Percentiles rank a stretch among this genome's conserved stretches.
Conservation (phyloP, 2,329 filamentous ascomycete genomes). For the Fusarium paranaense region DNA sequence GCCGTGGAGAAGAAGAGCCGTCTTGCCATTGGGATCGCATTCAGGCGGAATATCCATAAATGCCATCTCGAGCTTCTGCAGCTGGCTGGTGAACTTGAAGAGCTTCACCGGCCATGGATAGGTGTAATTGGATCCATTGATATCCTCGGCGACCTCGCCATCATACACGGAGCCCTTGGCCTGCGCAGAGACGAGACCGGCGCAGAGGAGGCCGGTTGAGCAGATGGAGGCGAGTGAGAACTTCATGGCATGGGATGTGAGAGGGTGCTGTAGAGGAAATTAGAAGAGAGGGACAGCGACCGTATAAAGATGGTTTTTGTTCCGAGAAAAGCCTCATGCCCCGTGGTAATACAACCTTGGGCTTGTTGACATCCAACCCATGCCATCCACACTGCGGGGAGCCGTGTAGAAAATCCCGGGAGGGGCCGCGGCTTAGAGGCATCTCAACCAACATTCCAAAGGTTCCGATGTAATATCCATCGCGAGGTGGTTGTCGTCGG, state of each 20-base stretch:
- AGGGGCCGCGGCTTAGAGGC: background rate
- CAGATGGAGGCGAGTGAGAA: constrained; percentile 35
- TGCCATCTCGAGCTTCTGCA: constrained; percentile 63
- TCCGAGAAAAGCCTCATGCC: background rate
- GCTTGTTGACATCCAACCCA: background rate
- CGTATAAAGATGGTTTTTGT: background rate
- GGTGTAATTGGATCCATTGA: constrained; percentile 64
- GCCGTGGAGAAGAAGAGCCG: constrained; percentile 63
- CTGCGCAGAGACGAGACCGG: constrained; percentile 39
- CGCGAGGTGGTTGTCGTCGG: background rate
- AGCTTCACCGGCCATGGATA: constrained; percentile 64
- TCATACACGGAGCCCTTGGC: constrained; percentile 49
- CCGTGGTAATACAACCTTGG: background rate
- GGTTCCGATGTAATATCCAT: background rate
- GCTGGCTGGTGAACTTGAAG: constrained; percentile 61
- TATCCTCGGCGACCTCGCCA: constrained; percentile 53
- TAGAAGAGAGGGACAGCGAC: background rate
- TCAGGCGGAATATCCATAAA: constrained; percentile 64
- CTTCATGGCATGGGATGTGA: constrained; percentile 38
- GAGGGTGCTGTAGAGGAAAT: background rate
- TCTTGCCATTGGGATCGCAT: constrained; percentile 51
- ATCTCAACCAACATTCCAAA: constrained; percentile 3
- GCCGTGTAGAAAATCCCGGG: background rate
- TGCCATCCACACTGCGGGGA: background rate
- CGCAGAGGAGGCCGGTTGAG: constrained; percentile 27